Conservation (phyloP, 495 filamentous ascomycete species). For the Aspergillus heteromorphus region DNA sequence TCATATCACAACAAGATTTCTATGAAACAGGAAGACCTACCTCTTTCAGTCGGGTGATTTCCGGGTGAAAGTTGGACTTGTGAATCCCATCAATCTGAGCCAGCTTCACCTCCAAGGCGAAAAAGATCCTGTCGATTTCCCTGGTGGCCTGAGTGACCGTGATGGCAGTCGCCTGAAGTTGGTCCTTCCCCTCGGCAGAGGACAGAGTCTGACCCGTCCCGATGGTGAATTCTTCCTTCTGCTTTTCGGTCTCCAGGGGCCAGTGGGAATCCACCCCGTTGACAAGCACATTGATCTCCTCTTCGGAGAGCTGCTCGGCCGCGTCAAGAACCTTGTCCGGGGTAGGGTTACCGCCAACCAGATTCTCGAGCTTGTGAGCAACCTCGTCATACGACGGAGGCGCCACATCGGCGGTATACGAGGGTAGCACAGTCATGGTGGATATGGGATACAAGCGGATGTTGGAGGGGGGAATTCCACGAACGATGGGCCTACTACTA, state of each 20-base stretch:
- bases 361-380: neutral
- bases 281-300: neutral
- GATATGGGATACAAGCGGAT: neutral
- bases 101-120: neutral
- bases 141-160: neutral
- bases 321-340: neutral
- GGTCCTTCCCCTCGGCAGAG: neutral
- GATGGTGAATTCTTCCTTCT: neutral
- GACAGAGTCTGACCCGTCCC: neutral
- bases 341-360: neutral
- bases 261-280: neutral
- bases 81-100: neutral
- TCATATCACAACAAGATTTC: neutral
- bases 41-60: neutral
- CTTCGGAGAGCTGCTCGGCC: neutral
- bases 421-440: neutral
- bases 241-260: neutral
- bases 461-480: neutral
- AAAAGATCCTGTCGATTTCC: neutral
- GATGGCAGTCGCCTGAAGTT: neutral
- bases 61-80: neutral
- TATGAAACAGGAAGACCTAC: neutral
- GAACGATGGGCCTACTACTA: no score
- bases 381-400: neutral
- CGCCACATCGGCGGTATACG: neutral